Evolutionary conservation across 345 rosid species (phyloP).

Genomic region (Brassica rapa): DNA sequence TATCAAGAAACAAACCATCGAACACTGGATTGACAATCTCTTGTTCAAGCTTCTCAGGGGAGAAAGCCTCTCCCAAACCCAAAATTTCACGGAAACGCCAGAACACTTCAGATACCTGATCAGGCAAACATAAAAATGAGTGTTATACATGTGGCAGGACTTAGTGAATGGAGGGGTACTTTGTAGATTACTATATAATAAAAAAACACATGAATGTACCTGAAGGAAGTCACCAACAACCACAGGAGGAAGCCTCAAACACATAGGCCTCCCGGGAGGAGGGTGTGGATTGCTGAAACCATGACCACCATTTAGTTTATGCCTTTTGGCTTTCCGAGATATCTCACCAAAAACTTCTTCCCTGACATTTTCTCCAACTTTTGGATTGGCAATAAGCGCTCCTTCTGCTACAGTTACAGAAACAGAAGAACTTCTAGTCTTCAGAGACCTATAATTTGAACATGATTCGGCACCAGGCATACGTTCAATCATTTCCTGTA

Average conservation of each 20-base stretch:
- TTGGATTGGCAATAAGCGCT: constrained; percentile 52
- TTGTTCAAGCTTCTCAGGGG: constrained; percentile 66
- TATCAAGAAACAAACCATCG: constrained; percentile 45
- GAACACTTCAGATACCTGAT: constrained; percentile 79
- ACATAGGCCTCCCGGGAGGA: constrained; percentile 69
- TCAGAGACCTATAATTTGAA: constrained; percentile 60
- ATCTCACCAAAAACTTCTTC: constrained; percentile 44
- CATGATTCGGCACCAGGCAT: constrained; percentile 77
- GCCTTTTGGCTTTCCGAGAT: constrained; percentile 53
- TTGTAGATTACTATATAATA: constrained; percentile 16
- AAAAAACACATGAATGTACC: constrained; percentile 49
- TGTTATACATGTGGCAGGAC: constrained; percentile 21
- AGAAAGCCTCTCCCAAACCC: constrained; percentile 65
- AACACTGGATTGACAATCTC: constrained; percentile 70
- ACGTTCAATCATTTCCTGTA: constrained; percentile 78
- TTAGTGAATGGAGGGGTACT: neutral
- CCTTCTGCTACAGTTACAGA: constrained; percentile 68
- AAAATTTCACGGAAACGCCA: constrained; percentile 73
- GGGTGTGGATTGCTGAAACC: constrained; percentile 45
- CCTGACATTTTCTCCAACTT: constrained; percentile 45
- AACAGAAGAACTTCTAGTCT: constrained; percentile 52
- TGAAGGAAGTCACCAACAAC: constrained; percentile 89
- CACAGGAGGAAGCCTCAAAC: constrained; percentile 68
- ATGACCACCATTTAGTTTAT: constrained; percentile 44
- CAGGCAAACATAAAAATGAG: constrained; percentile 28